Percentiles rank a stretch among this genome's conserved stretches.
phyloP scores from a whole-genome alignment of 495 filamentous ascomycete species.

The Hapsidospora chrysogenum region DNA sequence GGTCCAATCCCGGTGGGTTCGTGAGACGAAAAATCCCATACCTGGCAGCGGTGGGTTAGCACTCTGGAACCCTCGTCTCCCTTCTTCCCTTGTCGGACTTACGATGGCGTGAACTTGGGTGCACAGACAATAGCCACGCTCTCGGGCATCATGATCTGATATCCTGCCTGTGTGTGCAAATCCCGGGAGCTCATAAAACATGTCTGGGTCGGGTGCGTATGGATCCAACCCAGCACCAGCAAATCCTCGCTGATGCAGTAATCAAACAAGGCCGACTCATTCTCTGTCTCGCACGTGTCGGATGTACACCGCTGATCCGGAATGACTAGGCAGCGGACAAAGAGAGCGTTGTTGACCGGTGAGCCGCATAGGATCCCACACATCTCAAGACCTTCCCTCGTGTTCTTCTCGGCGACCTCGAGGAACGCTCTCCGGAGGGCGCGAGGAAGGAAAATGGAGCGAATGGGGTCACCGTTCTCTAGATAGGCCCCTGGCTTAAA shows the following conservation, averaged over 20 bases:
- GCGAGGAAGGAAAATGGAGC: slow-evolving; percentile 73
- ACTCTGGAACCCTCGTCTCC: not conserved
- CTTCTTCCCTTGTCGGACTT: slow-evolving; percentile 17
- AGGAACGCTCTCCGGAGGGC: slow-evolving; percentile 60
- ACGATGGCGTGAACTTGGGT: slow-evolving; percentile 59
- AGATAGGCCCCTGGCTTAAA: slow-evolving; percentile 79
- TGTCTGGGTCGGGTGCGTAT: slow-evolving; percentile 90
- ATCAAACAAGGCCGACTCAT: slow-evolving; percentile 68
- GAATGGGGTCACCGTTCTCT: slow-evolving; percentile 72
- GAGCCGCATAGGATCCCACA: slow-evolving; percentile 90
- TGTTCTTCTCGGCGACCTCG: slow-evolving; percentile 54
- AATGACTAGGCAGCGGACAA: slow-evolving; percentile 74
- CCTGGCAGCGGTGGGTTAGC: slow-evolving; percentile 17
- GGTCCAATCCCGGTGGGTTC: slow-evolving; percentile 72
- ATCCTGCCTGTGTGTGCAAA: slow-evolving; percentile 80
- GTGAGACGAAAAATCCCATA: slow-evolving; percentile 91
- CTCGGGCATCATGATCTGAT: slow-evolving; percentile 88
- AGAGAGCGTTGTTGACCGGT: slow-evolving; percentile 79
- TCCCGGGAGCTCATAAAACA: slow-evolving; percentile 96
- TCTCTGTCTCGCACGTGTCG: slow-evolving; percentile 86
- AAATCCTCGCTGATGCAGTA: slow-evolving; percentile 76
- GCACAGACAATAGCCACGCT: slow-evolving; percentile 95
- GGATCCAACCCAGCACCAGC: slow-evolving; percentile 91
- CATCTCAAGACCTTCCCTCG: slow-evolving; percentile 68
- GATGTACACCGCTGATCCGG: slow-evolving; percentile 78